Percentiles rank a stretch among this genome's conserved stretches.
Evolutionary conservation across 2,329 filamentous ascomycete genomes (phyloP).

Genomic region (Colletotrichum abscissum): DNA sequence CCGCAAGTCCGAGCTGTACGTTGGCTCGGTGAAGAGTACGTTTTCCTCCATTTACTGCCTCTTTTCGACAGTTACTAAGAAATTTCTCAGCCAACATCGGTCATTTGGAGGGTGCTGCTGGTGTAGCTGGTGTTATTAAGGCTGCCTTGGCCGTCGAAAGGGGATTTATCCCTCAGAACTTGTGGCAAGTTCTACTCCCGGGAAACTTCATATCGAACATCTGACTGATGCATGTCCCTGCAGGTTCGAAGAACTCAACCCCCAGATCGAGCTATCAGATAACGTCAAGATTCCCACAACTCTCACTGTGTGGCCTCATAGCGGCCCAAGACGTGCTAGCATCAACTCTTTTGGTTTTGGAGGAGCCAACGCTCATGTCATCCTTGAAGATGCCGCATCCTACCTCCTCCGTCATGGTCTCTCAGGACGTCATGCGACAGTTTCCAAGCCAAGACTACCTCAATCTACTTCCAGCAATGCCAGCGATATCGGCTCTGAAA

Average conservation of each 20-base stretch:
- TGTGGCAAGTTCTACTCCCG: slow-evolving; percentile 9
- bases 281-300: slow-evolving; percentile 26
- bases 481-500: background rate
- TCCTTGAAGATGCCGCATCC: slow-evolving; percentile 45
- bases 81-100: slow-evolving; percentile 55
- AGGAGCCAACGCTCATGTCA: slow-evolving; percentile 56
- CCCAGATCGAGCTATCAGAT: slow-evolving; percentile 39
- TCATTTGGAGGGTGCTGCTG: slow-evolving; percentile 63
- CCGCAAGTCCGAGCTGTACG: slow-evolving; percentile 45
- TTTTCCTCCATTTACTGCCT: background rate
- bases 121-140: slow-evolving; percentile 65
- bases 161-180: slow-evolving; percentile 61
- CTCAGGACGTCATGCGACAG: slow-evolving; percentile 17
- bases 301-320: slow-evolving; percentile 17
- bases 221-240: background rate
- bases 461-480: background rate
- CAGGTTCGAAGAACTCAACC: slow-evolving; percentile 40
- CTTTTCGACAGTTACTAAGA: background rate
- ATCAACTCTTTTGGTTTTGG: slow-evolving; percentile 59
- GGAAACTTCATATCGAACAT: background rate
- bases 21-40: slow-evolving; percentile 61
- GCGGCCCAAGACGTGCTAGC: slow-evolving; percentile 39
- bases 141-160: slow-evolving; percentile 60
- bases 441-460: slow-evolving; percentile 6
- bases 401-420: slow-evolving; percentile 25